Conservation (phyloP, 441 rosid genomes). For the Isatis lusitanica region DNA sequence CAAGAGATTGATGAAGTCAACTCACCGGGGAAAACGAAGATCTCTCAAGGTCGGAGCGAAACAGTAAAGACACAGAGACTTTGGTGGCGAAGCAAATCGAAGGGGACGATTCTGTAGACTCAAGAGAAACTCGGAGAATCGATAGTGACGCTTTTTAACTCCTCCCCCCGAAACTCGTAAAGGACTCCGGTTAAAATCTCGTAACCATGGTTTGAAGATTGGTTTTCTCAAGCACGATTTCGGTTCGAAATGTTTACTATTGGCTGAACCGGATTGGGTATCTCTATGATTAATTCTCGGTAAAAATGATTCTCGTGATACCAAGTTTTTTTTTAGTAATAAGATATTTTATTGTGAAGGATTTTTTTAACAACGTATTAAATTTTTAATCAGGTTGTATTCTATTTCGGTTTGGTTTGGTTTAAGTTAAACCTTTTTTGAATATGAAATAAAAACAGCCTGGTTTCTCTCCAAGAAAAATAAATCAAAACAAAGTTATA, state of each 20-base stretch:
- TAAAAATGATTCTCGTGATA: too few relatives aligned
- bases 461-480: neutral
- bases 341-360: too few relatives aligned
- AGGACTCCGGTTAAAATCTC: neutral
- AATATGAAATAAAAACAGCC: neutral
- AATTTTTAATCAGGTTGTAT: too few relatives aligned
- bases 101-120: neutral
- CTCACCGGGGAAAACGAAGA: constrained; percentile 20
- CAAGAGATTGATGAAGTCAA: neutral
- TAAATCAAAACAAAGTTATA: neutral
- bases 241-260: neutral
- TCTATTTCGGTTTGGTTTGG: too few relatives aligned
- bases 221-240: neutral
- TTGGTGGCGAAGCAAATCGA: neutral
- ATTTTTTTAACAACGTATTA: too few relatives aligned
- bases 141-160: neutral
- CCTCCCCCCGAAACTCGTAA: neutral
- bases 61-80: neutral
- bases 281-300: neutral
- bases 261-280: neutral
- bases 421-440: too few relatives aligned
- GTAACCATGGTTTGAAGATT: neutral
- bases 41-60: constrained; percentile 11
- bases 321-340: too few relatives aligned
- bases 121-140: neutral